A percentile compares a stretch with the other conserved stretches of the same genome.
Conservation (phyloP, 2,329 filamentous ascomycete species). For the Sporothrix brunneoviolacea region DNA sequence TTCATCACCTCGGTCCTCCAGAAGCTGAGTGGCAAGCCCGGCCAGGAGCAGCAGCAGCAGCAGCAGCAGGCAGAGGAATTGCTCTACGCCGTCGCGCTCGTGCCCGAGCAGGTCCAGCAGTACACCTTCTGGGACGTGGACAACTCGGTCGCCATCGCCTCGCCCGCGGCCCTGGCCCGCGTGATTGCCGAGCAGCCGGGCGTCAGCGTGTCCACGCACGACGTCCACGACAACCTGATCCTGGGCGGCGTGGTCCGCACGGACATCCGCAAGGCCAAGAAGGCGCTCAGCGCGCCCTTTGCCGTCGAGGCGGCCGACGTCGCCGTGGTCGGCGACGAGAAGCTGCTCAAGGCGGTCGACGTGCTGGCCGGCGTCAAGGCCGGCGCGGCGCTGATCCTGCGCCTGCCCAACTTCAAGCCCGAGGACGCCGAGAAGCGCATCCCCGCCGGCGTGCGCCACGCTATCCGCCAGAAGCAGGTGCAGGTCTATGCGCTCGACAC, state of each 20-base stretch:
- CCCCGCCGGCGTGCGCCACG: conserved; percentile 61
- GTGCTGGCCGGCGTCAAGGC: conserved; percentile 63
- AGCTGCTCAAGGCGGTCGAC: conserved; percentile 71
- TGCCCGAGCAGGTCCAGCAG: conserved; percentile 58
- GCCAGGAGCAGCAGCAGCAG: no score
- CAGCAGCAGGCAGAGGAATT: conserved; percentile 31
- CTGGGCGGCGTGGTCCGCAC: conserved; percentile 76
- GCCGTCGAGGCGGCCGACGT: conserved; percentile 73
- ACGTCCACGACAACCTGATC: conserved; percentile 56
- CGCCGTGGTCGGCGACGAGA: conserved; percentile 69
- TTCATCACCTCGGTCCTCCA: conserved; percentile 45
- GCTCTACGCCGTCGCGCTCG: conserved; percentile 36
- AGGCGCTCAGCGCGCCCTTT: conserved; percentile 62
- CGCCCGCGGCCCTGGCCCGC: conserved; percentile 54
- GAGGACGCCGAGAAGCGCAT: conserved; percentile 88
- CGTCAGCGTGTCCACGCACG: conserved; percentile 55
- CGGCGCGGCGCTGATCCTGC: conserved; percentile 67
- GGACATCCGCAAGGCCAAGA: conserved; percentile 77
- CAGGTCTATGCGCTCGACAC: conserved; percentile 72
- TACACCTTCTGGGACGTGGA: conserved; percentile 94
- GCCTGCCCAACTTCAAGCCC: conserved; percentile 71
- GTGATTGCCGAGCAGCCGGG: conserved; percentile 66
- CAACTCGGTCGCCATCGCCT: conserved; percentile 58
- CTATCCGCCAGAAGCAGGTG: conserved; percentile 62
- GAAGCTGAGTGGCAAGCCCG: conserved; percentile 40